Conservation (phyloP, 108 stramenopile genomes). For the Skeletonema potamos region DNA sequence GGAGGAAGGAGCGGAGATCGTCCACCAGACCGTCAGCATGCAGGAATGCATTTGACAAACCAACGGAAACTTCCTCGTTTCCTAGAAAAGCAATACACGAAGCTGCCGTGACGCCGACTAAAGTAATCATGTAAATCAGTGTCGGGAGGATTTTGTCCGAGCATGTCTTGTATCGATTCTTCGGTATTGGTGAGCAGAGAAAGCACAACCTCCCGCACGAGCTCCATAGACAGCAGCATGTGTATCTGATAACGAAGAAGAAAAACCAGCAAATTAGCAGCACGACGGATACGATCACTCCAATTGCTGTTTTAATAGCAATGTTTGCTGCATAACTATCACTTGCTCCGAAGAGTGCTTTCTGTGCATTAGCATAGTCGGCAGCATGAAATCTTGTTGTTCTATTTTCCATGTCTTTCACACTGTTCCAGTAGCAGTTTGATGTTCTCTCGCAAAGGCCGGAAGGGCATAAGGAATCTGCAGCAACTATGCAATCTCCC, state of each 20-base stretch:
- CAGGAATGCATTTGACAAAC: constrained; percentile 35
- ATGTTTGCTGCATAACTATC: constrained; percentile 35
- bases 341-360: constrained; percentile 7
- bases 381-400: constrained; percentile 38
- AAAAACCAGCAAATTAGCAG: constrained; percentile 38
- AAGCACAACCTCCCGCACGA: constrained; percentile 26
- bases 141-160: constrained; percentile 27
- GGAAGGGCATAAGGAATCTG: constrained; percentile 24
- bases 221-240: constrained; percentile 53
- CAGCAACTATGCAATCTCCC: constrained; percentile 30
- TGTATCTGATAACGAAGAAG: constrained; percentile 41
- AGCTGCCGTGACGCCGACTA: constrained; percentile 18
- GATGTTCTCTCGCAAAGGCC: constrained; percentile 47
- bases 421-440: constrained; percentile 51
- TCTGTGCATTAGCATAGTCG: constrained; percentile 23
- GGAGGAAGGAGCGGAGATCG: constrained; percentile 40
- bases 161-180: constrained; percentile 34
- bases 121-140: constrained; percentile 26
- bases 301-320: constrained; percentile 4
- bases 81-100: constrained; percentile 37
- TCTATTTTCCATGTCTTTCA: constrained; percentile 30
- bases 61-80: constrained; percentile 48
- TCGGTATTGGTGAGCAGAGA: constrained; percentile 47
- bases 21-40: constrained; percentile 34
- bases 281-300: constrained; percentile 22